Base-by-base conservation (phyloP, 352 stramenopile genomes). In the Elongisporangium senticosum region DNA sequence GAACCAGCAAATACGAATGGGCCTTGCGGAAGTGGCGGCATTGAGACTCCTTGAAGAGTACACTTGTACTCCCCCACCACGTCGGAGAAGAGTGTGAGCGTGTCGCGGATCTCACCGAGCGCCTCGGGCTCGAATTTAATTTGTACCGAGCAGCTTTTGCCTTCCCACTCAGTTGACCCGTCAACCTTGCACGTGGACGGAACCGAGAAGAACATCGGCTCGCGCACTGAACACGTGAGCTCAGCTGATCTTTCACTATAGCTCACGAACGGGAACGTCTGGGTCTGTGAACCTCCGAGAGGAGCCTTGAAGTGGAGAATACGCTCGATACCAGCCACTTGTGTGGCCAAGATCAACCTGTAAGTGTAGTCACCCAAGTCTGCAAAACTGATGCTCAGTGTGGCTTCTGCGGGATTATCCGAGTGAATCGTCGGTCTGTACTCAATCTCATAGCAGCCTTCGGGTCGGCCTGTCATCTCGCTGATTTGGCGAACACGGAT, bases 321-420 rank as follows among this genome's bases (percentile, higher is more conserved):
- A 1, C 75, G 71, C 15, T 93, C 85, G 3, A 73, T 72, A 2
- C 78, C 69, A 11, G 92, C 73, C 1, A 71, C 62, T 55, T 90
- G 90, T n/a, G 90, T 93, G 5, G 57, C 58, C 33, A 97, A 61
- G 1, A 85, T 51, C 2, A 98, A 67, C 21, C 80, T 85, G 71
- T 96, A 98, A 47, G 72, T 84, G 69, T 93, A 98, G 23, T 92
- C 83, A 14, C 92, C 90, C 8, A 97, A 71, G 52, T 97, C 87
- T 11, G 79, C 72, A 53, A 96, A 95, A 21, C 64, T 63, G 24
- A 97, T 94, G 0, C 68, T 83, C n/a, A 96, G 58, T 6, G 60
- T 64, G 2, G 71, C 75, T n/a, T 96, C 80, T 2, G 62, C 62
- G 0, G 74, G 70, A 5, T 64, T 50, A 0, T 64, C 63, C 0